Base-by-base conservation (phyloP, 78 protist species). In the Dictyostelium intermedium region DNA sequence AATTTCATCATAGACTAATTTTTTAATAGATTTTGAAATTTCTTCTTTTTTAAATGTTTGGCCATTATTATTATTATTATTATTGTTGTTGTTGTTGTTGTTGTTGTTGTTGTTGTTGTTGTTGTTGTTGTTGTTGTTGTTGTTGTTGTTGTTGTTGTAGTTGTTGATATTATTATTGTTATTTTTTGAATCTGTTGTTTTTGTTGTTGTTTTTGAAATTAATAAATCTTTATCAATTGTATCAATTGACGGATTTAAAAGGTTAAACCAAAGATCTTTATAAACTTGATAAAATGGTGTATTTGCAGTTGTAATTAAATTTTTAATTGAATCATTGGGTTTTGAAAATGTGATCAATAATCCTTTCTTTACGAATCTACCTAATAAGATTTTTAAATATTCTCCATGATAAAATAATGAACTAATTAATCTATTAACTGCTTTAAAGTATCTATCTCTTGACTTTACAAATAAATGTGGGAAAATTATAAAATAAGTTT, bases 321-420 rank as follows among this genome's bases (percentile, higher is more conserved):
- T 25, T 30, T 74, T 32, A 10, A 85, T 9, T 37, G 86, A n/a
- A 37, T 37, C 63, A n/a, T 84, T 79, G 73, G 91, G 83, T 78
- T 56, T 63, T 39, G 91, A 85, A 37, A 87, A 94, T 72, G 92
- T 81, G 35, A 94, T 94, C 2, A 94, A 10, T 30, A 94, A 69
- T 14, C 91, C 91, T 41, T 92, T 82, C 47, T 69, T 66, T 20
- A 70, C 87, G 14, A 79, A 53, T 25, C 91, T 39, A 18, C 84
- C 2, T 1, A 84, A 56, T 3, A 94, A 5, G 0, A 77, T 80
- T 74, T 85, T 94, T 39, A 94, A 53, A 25, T 63, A 85, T 35
- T 81, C 92, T 11, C 80, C 87, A 69, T 77, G 47, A 30, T 69
- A 77, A 82, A 47, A 93, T 0, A 93, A 47, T 43, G 92, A 82